Base-by-base conservation (phyloP, 139 green algal genomes). In the Zygnema circumcarinatum region DNA sequence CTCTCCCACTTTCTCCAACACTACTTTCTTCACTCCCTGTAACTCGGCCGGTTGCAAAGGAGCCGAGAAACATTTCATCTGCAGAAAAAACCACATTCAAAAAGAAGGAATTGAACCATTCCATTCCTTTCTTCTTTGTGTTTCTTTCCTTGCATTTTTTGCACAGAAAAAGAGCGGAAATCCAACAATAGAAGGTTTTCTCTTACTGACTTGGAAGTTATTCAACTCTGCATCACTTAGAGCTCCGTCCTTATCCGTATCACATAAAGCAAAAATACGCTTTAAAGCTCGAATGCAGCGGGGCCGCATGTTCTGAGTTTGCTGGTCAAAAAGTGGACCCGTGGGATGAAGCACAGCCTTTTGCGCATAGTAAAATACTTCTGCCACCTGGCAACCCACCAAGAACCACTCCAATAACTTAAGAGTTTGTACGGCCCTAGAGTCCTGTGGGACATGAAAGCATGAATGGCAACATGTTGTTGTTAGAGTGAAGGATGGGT, bases 331-430 rank as follows among this genome's bases (percentile, higher is more conserved):
- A 74, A 98, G 92, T 0, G 96, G 95, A 41, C 92, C 93, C 80
- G 94, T 94, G 1, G 96, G 96, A 92, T 98, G 94, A 42, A 98
- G 80, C 85, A 98, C 96, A 56, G 94, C 90, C 79, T 96, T 95
- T 68, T 96, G 88, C 31, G 94, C 94, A 74, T 95, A 95, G 85
- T 94, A 94, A 74, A 97, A 96, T 22, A 95, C 92, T 75, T 95
- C 95, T 32, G 40, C 47, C 21, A 92, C 84, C 72, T 92, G 86
- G 11, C 29, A 40, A 1, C 72, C 39, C 53, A 52, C 54, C 20
- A 40, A 29, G 29, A 72, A 29, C 29, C 56, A 72, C 29, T 72
- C 56, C 29, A 29, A 80, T 72, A 1, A 83, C 88, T 38, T 94
- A 90, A 89, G 93, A 94, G 62, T 91, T 86, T 79, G 95, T 29